phyloP scores from a whole-genome alignment of 108 stramenopile species.

The Pelagomonas calceolata region DNA sequence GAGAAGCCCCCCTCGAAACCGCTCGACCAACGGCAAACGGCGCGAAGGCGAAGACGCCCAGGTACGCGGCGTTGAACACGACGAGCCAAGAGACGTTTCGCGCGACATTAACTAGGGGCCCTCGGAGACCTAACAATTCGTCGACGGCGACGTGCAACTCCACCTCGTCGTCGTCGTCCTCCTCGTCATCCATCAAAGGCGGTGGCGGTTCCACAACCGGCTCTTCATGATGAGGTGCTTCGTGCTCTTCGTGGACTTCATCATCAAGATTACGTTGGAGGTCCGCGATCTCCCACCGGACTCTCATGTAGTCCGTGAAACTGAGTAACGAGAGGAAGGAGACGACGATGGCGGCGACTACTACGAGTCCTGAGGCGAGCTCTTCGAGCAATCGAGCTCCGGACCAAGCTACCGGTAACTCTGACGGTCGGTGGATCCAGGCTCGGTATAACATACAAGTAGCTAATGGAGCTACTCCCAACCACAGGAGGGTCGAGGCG shows the following conservation, averaged over 20 bases:
- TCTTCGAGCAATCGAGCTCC: conserved; percentile 34
- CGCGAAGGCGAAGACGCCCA: conserved; percentile 74
- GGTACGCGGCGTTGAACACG: conserved; percentile 78
- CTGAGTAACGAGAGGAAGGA: conserved; percentile 80
- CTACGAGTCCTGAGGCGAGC: conserved; percentile 62
- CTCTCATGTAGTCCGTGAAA: conserved; percentile 82
- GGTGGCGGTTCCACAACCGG: conserved; percentile 1
- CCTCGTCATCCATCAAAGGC: conserved; percentile 5
- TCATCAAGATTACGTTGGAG: background rate
- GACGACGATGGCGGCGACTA: conserved; percentile 66
- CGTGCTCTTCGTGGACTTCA: too few species aligned
- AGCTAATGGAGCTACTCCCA: conserved; percentile 58
- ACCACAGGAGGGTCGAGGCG: conserved; percentile 59
- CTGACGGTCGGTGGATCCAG: conserved; percentile 64
- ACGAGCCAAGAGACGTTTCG: conserved; percentile 75
- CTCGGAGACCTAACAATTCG: conserved; percentile 80
- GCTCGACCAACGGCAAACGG: conserved; percentile 56
- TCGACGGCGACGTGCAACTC: conserved; percentile 80
- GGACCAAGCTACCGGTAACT: conserved; percentile 34
- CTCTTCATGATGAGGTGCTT: conserved; percentile 2
- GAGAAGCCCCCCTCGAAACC: too few species aligned
- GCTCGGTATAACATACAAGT: conserved; percentile 76
- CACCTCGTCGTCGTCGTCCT: conserved; percentile 48
- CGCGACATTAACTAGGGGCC: conserved; percentile 61
- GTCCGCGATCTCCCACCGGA: conserved; percentile 36